A percentile compares a stretch with the other conserved stretches of the same genome.
These are phyloP conservation scores for Chenopodium album DNA, from an alignment of 148 eudicot genomes.

Conservation along the genomic window DNA sequence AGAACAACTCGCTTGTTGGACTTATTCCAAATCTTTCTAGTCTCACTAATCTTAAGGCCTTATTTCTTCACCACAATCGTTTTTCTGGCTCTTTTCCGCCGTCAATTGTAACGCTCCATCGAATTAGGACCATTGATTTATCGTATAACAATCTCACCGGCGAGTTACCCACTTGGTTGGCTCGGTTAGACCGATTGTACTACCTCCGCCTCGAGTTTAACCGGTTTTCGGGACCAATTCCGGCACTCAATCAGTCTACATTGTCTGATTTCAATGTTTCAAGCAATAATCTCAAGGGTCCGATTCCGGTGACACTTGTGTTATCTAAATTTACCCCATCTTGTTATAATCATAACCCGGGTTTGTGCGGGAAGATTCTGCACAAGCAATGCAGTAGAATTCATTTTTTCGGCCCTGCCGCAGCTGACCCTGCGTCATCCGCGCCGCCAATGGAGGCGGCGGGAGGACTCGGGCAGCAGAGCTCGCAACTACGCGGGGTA, in stretches of 20 bases:
- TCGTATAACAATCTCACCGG: slow-evolving; percentile 40
- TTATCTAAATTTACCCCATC: slow-evolving; percentile 28
- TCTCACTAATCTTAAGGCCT: slow-evolving; percentile 38
- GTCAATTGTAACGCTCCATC: slow-evolving; percentile 38
- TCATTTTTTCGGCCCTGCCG: slow-evolving; percentile 34
- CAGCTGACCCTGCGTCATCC: slow-evolving; percentile 6
- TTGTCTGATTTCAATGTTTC: slow-evolving; percentile 50
- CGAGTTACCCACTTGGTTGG: slow-evolving; percentile 33
- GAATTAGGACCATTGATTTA: slow-evolving; percentile 49
- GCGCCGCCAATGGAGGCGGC: background rate
- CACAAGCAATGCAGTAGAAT: slow-evolving; percentile 33
- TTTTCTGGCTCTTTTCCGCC: slow-evolving; percentile 39
- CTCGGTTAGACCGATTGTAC: slow-evolving; percentile 28
- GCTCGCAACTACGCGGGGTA: slow-evolving; percentile 24
- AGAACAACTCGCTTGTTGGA: slow-evolving; percentile 53
- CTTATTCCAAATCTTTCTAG: slow-evolving; percentile 48
- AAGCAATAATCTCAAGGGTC: slow-evolving; percentile 40
- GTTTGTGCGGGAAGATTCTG: slow-evolving; percentile 49
- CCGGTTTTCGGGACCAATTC: slow-evolving; percentile 43
- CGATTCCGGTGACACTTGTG: slow-evolving; percentile 40
- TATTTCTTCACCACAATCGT: slow-evolving; percentile 41
- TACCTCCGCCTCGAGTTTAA: slow-evolving; percentile 47
- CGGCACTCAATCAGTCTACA: slow-evolving; percentile 47
- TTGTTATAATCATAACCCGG: slow-evolving; percentile 32
- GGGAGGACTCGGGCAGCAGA: background rate